Conservation (phyloP, 164 flowering plant genomes). For the Aristolochia californica region DNA sequence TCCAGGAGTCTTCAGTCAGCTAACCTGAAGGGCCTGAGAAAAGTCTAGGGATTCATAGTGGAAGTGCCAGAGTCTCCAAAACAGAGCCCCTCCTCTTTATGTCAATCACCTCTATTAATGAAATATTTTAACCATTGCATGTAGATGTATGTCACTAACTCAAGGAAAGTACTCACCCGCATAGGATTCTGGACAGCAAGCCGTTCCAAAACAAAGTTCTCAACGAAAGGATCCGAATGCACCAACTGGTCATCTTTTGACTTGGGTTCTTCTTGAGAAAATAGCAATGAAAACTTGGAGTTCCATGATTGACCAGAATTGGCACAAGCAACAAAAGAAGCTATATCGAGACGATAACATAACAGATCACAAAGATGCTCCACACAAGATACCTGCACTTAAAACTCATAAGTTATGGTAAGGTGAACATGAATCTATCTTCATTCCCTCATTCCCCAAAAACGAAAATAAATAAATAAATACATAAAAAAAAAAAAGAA, state of each 20-base stretch:
- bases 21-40: too few relatives aligned
- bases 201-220: constrained; percentile 87
- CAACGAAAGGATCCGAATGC: constrained; percentile 73
- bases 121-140: too few relatives aligned
- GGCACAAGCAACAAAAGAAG: constrained; percentile 81
- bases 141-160: too few relatives aligned
- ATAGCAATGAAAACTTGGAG: constrained; percentile 53
- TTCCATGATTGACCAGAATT: constrained; percentile 88
- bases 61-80: too few relatives aligned
- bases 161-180: constrained; percentile 41
- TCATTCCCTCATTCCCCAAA: neutral
- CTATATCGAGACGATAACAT: constrained; percentile 91
- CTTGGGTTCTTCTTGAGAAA: constrained; percentile 50
- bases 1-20: too few relatives aligned
- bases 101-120: too few relatives aligned
- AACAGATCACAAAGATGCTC: constrained; percentile 83
- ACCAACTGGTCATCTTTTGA: constrained; percentile 24
- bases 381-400: constrained; percentile 70
- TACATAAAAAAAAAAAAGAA: too few relatives aligned
- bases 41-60: too few relatives aligned
- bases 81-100: too few relatives aligned
- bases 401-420: neutral
- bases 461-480: neutral
- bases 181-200: constrained; percentile 81
- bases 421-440: too few relatives aligned